Conservation (phyloP, 495 filamentous ascomycete genomes). For the Penicillium macrosclerotiorum region DNA sequence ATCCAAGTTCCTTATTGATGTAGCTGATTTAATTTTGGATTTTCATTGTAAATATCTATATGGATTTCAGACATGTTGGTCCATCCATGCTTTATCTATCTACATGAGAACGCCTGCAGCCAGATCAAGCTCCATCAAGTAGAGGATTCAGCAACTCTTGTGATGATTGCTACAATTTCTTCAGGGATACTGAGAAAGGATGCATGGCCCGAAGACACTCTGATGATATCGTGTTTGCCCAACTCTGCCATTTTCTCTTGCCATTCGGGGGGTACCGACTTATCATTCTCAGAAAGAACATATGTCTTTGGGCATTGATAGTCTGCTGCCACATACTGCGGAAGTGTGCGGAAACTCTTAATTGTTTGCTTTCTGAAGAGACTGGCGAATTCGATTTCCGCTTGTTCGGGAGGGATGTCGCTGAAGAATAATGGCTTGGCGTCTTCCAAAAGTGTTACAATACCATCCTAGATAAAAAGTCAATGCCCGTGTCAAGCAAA, state of each 20-base stretch:
- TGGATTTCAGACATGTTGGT: too few species aligned
- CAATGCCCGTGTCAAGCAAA: too few species aligned
- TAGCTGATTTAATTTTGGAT: too few species aligned
- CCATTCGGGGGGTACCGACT: neutral
- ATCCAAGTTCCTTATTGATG: too few species aligned
- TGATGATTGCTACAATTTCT: too few species aligned
- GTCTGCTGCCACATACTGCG: constrained; percentile 1
- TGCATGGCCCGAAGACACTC: neutral
- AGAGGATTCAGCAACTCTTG: too few species aligned
- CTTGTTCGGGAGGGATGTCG: constrained; percentile 1
- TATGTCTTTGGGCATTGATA: constrained; percentile 1
- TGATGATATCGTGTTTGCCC: neutral
- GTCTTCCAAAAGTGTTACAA: constrained; percentile 1
- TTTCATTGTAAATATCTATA: too few species aligned
- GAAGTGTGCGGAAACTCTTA: neutral
- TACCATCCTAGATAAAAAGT: constrained; percentile 2
- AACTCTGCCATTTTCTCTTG: constrained; percentile 5
- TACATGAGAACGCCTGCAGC: too few species aligned
- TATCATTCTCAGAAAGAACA: constrained; percentile 6
- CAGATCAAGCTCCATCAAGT: too few species aligned
- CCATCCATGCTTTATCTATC: too few species aligned
- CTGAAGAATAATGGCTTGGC: constrained; percentile 2
- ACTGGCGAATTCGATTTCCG: constrained; percentile 3
- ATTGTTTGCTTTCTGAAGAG: neutral
- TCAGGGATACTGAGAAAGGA: too few species aligned